Percentiles rank a stretch among this genome's conserved stretches.
phyloP scores from a whole-genome alignment of 768 basidiomycete species.

The Cubamyces lactineus region DNA sequence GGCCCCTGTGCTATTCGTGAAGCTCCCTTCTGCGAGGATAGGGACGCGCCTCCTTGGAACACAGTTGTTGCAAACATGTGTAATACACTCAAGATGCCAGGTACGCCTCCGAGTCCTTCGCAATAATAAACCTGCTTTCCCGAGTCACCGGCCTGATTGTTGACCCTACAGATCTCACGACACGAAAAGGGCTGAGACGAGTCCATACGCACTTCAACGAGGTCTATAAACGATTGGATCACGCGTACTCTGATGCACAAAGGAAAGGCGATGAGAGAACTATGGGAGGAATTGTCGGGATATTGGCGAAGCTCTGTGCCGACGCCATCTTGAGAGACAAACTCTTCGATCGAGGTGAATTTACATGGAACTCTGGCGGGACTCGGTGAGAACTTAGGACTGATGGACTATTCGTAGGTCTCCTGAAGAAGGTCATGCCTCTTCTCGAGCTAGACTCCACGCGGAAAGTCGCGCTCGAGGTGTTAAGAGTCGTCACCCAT shows the following conservation, averaged over 20 bases:
- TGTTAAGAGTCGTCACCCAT: constrained; percentile 59
- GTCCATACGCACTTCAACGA: constrained; percentile 58
- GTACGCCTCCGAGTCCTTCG: too few species aligned
- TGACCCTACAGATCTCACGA: constrained; percentile 48
- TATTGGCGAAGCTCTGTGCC: constrained; percentile 25
- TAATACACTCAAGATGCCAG: too few species aligned
- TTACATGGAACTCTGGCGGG: too few species aligned
- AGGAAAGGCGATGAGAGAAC: constrained; percentile 48
- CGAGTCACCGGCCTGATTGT: too few species aligned
- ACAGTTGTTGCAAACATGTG: too few species aligned
- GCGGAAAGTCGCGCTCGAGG: constrained; percentile 47
- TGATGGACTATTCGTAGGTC: background rate
- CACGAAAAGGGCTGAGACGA: constrained; percentile 59
- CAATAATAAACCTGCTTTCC: too few species aligned
- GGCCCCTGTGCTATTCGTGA: too few species aligned
- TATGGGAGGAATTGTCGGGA: constrained; percentile 26
- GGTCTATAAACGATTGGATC: constrained; percentile 52
- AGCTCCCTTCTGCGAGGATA: too few species aligned
- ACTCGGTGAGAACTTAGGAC: too few species aligned
- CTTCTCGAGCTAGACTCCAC: constrained; percentile 11
- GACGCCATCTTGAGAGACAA: constrained; percentile 24
- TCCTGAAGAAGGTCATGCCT: constrained; percentile 10
- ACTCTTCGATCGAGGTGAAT: constrained; percentile 22
- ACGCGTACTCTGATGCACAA: constrained; percentile 41
- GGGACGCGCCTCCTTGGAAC: too few species aligned